Percentiles rank a stretch among this genome's conserved stretches.
phyloP scores from a whole-genome alignment of 306 rosid species.

The Cucumis sativus region DNA sequence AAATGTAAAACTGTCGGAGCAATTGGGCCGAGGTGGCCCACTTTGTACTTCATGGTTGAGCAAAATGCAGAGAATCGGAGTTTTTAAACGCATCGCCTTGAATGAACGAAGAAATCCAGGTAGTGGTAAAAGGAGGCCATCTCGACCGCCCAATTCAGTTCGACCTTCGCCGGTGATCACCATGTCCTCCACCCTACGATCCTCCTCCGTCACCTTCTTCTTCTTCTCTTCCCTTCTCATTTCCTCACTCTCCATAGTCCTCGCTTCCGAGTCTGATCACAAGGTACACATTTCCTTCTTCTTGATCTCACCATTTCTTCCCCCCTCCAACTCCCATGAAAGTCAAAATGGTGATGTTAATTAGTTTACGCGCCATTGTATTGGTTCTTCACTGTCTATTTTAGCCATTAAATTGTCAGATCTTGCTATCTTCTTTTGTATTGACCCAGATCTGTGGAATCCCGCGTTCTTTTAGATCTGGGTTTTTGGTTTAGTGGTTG shows the following conservation, averaged over 20 bases:
- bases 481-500: not conserved
- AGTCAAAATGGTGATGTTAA: not conserved
- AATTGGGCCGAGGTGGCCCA: constrained; percentile 7
- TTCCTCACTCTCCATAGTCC: constrained; percentile 23
- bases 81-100: constrained; percentile 1
- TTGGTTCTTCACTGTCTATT: not conserved
- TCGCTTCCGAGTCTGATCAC: constrained; percentile 90
- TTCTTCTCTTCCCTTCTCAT: constrained; percentile 21
- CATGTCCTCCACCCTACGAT: constrained; percentile 67
- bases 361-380: not conserved
- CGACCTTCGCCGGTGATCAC: constrained; percentile 26
- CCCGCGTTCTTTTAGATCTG: not conserved
- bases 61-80: not conserved
- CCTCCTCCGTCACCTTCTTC: constrained; percentile 21
- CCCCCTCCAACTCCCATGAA: not conserved
- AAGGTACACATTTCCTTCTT: constrained; percentile 34
- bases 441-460: constrained; percentile 1
- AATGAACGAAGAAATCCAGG: not conserved
- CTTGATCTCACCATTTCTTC: not conserved
- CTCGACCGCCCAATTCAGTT: constrained; percentile 36
- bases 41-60: not conserved
- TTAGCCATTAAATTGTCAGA: not conserved
- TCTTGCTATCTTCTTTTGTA: not conserved
- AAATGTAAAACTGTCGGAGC: not conserved
- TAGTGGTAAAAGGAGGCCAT: constrained; percentile 5